A percentile compares a stretch with the other conserved stretches of the same genome.
Evolutionary conservation across 768 basidiomycete genomes (phyloP).

Genomic region (Rhodosporidiobolus odoratus): DNA sequence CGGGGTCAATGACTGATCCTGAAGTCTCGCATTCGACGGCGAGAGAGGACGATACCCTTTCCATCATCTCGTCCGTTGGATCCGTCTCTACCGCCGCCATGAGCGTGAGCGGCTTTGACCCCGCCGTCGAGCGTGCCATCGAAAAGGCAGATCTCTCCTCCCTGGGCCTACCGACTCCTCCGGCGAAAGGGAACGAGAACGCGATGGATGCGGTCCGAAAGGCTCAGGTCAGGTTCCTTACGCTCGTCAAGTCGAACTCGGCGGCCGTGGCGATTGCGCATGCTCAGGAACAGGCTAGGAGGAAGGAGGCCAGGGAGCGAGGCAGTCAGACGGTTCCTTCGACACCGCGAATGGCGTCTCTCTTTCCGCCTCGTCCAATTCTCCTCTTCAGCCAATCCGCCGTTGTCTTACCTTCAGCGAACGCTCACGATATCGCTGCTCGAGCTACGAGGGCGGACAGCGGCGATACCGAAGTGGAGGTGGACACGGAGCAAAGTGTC

Average conservation of each 20-base stretch:
- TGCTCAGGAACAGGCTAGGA: constrained; percentile 1
- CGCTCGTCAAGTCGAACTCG: constrained; percentile 36
- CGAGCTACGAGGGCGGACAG: neutral
- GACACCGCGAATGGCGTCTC: constrained; percentile 4
- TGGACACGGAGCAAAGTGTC: neutral
- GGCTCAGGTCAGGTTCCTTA: constrained; percentile 36
- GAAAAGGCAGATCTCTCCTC: neutral
- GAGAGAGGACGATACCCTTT: constrained; percentile 15
- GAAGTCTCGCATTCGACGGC: neutral
- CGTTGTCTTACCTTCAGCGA: constrained; percentile 5
- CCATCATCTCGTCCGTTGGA: constrained; percentile 21
- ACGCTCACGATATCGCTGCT: neutral
- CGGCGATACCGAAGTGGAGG: neutral
- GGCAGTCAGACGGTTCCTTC: neutral
- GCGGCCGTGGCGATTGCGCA: constrained; percentile 10
- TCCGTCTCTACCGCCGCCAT: constrained; percentile 10
- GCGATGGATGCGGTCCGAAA: constrained; percentile 11
- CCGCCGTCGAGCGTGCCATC: neutral
- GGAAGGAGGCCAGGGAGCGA: neutral
- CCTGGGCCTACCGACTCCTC: constrained; percentile 18
- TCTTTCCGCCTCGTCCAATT: constrained; percentile 20
- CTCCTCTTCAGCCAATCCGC: constrained; percentile 14
- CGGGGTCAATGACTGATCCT: constrained; percentile 1
- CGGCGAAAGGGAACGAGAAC: constrained; percentile 14
- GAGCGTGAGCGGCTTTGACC: neutral